Base-by-base conservation (phyloP, 2,329 filamentous ascomycete genomes). In the Aureobasidium sp. region DNA sequence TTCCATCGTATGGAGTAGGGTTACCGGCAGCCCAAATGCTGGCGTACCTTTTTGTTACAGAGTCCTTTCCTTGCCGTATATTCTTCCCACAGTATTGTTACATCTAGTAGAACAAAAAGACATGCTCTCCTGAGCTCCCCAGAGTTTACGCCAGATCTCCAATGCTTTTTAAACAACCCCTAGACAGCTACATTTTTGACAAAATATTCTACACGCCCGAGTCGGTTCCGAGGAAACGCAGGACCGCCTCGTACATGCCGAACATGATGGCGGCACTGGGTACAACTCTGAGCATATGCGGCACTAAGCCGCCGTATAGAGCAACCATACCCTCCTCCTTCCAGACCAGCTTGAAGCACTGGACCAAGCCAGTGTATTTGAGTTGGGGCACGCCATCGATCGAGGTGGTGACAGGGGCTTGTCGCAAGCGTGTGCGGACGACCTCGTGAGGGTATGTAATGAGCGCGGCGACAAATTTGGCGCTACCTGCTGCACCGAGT, bases 181-280 rank as follows among this genome's bases (percentile, higher is more conserved):
- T 8, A 3, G 16, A 48, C 9, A 32, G 6, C 3, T 13, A 2
- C 47, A 34, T 34, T 14, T 32, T 21, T 34, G n/a, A 21, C 9
- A 36, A 51, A 14, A 34, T 41, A 10, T 16, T 29, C 53, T 37
- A 53, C 49, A 75, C 70, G 59, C 75, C 74, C 61, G 76, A 75
- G 53, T 71, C 76, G 64, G 77, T 75, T 3, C 78, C 78, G 44
- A 81, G 65, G 13, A 76, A 69, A 67, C 76, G 77, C 61, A 81
- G 67, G n/a, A 80, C 76, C n/a, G 72, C 75, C 66, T 81, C 79
- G 61, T 80, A 96, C 79, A 94, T 94, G 75, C 91, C 91, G 74
- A 97, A 96, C 89, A 96, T 97, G 73, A 97, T 96, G 67, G 90
- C 91, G 8, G 93, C 91, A 67, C 89, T 94, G 1, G 93, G 93